Conservation (phyloP, 164 flowering plant species). For the Akebia trifoliata region DNA sequence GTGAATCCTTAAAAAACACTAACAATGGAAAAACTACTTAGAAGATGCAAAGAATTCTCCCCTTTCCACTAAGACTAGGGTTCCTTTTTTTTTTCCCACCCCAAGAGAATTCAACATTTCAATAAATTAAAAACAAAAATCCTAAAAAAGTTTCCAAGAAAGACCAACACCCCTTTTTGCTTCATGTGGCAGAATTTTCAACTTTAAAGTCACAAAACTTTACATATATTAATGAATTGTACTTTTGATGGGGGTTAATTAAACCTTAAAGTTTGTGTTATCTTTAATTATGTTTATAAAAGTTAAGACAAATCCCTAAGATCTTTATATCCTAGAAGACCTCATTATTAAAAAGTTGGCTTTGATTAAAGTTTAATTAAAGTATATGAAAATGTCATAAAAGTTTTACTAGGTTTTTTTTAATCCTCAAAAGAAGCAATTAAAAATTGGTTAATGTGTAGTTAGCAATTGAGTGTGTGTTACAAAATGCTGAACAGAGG, state of each 20-base stretch:
- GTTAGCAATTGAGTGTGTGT: too few species aligned
- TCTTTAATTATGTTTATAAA: constrained; percentile 27
- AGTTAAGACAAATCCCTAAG: constrained; percentile 25
- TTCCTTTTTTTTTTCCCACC: neutral
- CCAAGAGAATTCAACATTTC: constrained; percentile 19
- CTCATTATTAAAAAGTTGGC: constrained; percentile 5
- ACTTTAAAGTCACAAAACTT: too few species aligned
- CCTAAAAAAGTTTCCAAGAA: too few species aligned
- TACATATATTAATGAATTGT: constrained; percentile 14
- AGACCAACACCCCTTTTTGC: too few species aligned
- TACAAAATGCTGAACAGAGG: too few species aligned
- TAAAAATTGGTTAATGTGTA: too few species aligned
- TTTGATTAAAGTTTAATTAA: constrained; percentile 5
- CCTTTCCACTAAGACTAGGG: constrained; percentile 23
- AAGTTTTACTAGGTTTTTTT: neutral
- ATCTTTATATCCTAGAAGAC: constrained; percentile 17
- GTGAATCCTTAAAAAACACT: constrained; percentile 39
- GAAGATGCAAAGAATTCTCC: constrained; percentile 20
- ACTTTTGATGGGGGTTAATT: constrained; percentile 13
- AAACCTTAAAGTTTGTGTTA: constrained; percentile 25
- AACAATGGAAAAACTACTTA: constrained; percentile 32
- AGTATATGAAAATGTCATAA: constrained; percentile 5
- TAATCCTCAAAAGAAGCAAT: too few species aligned
- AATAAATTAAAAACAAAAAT: constrained; percentile 18
- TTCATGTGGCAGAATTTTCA: too few species aligned